phyloP scores from a whole-genome alignment of 805 yeast genomes.

The Wickerhamiella nectarea region DNA sequence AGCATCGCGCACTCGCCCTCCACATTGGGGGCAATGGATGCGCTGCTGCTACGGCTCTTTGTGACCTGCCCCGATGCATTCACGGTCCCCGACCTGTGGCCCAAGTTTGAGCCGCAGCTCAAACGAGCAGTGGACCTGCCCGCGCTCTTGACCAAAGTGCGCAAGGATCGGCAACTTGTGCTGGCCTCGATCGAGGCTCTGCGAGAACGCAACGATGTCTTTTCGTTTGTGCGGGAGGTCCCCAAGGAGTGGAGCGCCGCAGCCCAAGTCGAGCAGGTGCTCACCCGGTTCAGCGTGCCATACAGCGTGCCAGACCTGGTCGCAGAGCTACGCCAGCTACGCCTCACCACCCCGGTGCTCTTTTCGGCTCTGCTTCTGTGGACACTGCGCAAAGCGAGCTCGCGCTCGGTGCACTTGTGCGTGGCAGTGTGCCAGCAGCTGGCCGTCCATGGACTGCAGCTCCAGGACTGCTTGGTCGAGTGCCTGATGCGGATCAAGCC shows the following conservation, averaged over 20 bases:
- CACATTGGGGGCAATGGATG: constrained; percentile 4
- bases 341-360: constrained; percentile 3
- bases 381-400: constrained; percentile 11
- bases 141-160: constrained; percentile 1
- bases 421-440: constrained; percentile 14
- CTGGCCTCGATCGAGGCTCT: constrained; percentile 4
- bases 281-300: constrained; percentile 24
- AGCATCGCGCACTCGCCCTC: background rate
- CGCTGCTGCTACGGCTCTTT: constrained; percentile 8
- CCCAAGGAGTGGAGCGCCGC: constrained; percentile 12
- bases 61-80: constrained; percentile 10
- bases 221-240: background rate
- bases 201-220: constrained; percentile 15
- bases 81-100: constrained; percentile 11
- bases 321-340: constrained; percentile 7
- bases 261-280: constrained; percentile 11
- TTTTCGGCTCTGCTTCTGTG: constrained; percentile 13
- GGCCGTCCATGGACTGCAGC: constrained; percentile 9
- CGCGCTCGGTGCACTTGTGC: constrained; percentile 12
- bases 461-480: constrained; percentile 16
- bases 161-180: background rate
- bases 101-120: constrained; percentile 6
- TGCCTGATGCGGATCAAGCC: constrained; percentile 15
- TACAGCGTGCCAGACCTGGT: constrained; percentile 15
- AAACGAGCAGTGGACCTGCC: constrained; percentile 1